These are phyloP conservation scores for Raffaelea ambrosiae DNA, from an alignment of 2,329 filamentous ascomycete genomes.

Conservation along the genomic window DNA sequence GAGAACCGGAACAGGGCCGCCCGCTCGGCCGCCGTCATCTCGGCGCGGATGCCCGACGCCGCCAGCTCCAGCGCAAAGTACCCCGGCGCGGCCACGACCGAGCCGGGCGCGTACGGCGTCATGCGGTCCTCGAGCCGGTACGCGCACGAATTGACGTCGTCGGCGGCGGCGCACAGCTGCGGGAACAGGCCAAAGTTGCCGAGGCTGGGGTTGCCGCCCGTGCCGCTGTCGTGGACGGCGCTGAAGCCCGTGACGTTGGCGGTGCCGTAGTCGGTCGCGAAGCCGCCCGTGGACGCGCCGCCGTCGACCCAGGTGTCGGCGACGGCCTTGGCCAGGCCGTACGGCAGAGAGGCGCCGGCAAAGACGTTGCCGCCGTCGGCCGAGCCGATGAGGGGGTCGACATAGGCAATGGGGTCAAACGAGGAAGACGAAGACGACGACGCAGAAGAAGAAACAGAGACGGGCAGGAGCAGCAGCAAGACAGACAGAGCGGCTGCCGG, in stretches of 20 bases:
- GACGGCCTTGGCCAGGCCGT: conserved; percentile 47
- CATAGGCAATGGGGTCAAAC: conserved; percentile 16
- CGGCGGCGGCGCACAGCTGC: conserved; percentile 31
- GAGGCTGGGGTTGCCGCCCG: conserved; percentile 33
- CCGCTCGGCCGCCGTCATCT: conserved; percentile 53
- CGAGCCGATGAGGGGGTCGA: conserved; percentile 45
- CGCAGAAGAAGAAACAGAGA: neutral
- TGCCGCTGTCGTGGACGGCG: conserved; percentile 33
- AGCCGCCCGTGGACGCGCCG: conserved; percentile 35
- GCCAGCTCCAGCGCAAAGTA: conserved; percentile 47
- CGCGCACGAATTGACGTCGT: conserved; percentile 46
- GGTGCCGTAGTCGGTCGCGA: conserved; percentile 34
- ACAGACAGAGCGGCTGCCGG: too few species aligned
- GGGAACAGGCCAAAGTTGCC: conserved; percentile 39
- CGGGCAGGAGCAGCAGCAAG: too few species aligned
- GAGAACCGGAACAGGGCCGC: conserved; percentile 54
- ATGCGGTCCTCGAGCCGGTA: conserved; percentile 41
- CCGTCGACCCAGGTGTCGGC: conserved; percentile 33
- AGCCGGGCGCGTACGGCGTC: conserved; percentile 27
- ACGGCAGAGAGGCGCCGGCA: conserved; percentile 44
- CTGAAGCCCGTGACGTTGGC: conserved; percentile 40
- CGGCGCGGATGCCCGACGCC: conserved; percentile 40
- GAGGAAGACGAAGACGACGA: neutral
- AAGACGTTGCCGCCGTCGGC: conserved; percentile 50
- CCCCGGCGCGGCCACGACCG: conserved; percentile 39